A percentile compares a stretch with the other conserved stretches of the same genome.
Conservation (phyloP, 345 rosid species). For the Populus davidiana region DNA sequence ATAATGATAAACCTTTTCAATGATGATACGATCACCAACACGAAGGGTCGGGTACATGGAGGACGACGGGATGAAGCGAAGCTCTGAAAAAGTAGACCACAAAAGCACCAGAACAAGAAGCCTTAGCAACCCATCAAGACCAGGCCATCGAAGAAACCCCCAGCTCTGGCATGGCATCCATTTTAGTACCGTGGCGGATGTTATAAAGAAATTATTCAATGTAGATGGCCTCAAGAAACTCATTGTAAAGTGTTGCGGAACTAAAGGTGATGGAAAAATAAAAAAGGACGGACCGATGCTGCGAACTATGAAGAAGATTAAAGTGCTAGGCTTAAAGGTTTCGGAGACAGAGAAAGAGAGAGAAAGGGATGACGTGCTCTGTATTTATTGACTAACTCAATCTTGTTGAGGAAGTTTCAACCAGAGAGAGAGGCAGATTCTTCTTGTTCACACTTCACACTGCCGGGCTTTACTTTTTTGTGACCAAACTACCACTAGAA, state of each 20-base stretch:
- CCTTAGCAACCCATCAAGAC: slow-evolving; percentile 33
- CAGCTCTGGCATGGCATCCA: slow-evolving; percentile 51
- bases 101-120: slow-evolving; percentile 26
- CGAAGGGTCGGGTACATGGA: slow-evolving; percentile 49
- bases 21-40: slow-evolving; percentile 43
- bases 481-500: too few species aligned
- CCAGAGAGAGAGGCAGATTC: neutral
- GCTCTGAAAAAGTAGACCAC: slow-evolving; percentile 39
- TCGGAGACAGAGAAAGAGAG: too few species aligned
- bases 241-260: slow-evolving; percentile 16
- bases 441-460: too few species aligned
- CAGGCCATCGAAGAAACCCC: slow-evolving; percentile 46
- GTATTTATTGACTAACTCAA: neutral
- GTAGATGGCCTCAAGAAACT: slow-evolving; percentile 40
- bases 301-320: neutral
- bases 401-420: slow-evolving; percentile 24
- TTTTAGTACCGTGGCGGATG: slow-evolving; percentile 5
- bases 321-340: neutral
- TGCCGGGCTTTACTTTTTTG: too few species aligned
- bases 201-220: slow-evolving; percentile 15
- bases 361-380: too few species aligned
- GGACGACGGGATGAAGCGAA: slow-evolving; percentile 39
- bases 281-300: neutral
- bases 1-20: slow-evolving; percentile 34
- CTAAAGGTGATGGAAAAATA: too few species aligned